These are phyloP conservation scores for Rubus idaeus DNA, from an alignment of 306 rosid genomes.

Conservation along the genomic window DNA sequence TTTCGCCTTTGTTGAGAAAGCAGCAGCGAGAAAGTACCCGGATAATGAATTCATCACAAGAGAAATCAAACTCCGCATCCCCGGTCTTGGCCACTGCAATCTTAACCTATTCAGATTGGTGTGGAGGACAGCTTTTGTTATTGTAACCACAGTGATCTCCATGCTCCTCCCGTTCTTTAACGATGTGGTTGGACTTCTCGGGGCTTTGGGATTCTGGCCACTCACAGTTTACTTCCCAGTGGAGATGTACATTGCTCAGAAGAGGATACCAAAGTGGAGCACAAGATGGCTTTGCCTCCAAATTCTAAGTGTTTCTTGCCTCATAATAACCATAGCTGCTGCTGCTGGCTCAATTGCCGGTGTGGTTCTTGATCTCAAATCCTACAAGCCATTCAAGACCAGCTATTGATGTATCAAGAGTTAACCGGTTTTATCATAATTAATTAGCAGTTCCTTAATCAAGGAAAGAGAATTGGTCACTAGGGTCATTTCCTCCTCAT, in stretches of 20 bases:
- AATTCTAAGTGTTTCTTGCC: slow-evolving; percentile 55
- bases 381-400: slow-evolving; percentile 54
- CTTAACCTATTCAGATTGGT: slow-evolving; percentile 59
- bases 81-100: slow-evolving; percentile 27
- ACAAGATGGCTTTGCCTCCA: slow-evolving; percentile 66
- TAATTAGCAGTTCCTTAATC: slow-evolving; percentile 14
- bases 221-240: slow-evolving; percentile 73
- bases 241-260: slow-evolving; percentile 70
- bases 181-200: slow-evolving; percentile 67
- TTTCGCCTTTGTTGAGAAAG: slow-evolving; percentile 60
- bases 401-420: slow-evolving; percentile 28
- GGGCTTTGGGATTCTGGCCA: slow-evolving; percentile 87
- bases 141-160: slow-evolving; percentile 48
- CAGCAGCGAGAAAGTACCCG: slow-evolving; percentile 34
- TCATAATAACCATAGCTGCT: slow-evolving; percentile 56
- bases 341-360: slow-evolving; percentile 73
- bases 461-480: slow-evolving; percentile 21
- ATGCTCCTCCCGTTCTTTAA: slow-evolving; percentile 80
- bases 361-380: slow-evolving; percentile 42
- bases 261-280: slow-evolving; percentile 66
- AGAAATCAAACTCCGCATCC: slow-evolving; percentile 37
- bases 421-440: not conserved
- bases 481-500: slow-evolving; percentile 28
- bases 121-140: slow-evolving; percentile 69
- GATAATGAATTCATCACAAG: slow-evolving; percentile 47